These are phyloP conservation scores for Coleophoma cylindrospora DNA, from an alignment of 2,329 filamentous ascomycete species.

Conservation along the genomic window DNA sequence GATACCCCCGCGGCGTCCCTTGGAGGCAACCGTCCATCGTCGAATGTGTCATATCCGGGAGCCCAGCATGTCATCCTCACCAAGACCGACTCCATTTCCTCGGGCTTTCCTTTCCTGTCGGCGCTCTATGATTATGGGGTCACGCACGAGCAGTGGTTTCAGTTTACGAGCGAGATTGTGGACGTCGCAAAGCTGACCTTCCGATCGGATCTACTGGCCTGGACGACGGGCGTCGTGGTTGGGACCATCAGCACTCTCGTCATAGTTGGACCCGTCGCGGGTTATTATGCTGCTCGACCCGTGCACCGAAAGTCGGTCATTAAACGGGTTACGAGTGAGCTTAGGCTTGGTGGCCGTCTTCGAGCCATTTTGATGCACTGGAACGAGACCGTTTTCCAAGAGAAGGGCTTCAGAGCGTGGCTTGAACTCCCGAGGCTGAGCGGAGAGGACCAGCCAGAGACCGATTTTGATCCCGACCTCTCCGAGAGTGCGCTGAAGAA, in stretches of 20 bases:
- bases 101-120: constrained; percentile 18
- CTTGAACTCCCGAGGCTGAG: constrained; percentile 14
- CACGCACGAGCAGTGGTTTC: constrained; percentile 19
- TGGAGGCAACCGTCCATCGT: no score
- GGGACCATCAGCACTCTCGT: constrained; percentile 13
- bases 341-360: constrained; percentile 14
- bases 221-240: constrained; percentile 17
- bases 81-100: constrained; percentile 15
- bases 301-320: constrained; percentile 15
- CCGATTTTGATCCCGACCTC: not conserved
- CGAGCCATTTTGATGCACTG: constrained; percentile 11
- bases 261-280: constrained; percentile 14
- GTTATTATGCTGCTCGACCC: constrained; percentile 15
- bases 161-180: constrained; percentile 17
- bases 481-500: not conserved
- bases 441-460: constrained; percentile 1
- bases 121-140: constrained; percentile 11
- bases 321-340: constrained; percentile 14
- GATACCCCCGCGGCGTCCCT: no score
- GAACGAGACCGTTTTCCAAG: constrained; percentile 12
- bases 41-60: no score
- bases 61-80: constrained; percentile 10
- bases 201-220: constrained; percentile 15
- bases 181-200: constrained; percentile 14
- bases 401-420: constrained; percentile 18